Conservation (phyloP, 371 early-diverging fungal genomes). For the Lichtheimia corymbifera region DNA sequence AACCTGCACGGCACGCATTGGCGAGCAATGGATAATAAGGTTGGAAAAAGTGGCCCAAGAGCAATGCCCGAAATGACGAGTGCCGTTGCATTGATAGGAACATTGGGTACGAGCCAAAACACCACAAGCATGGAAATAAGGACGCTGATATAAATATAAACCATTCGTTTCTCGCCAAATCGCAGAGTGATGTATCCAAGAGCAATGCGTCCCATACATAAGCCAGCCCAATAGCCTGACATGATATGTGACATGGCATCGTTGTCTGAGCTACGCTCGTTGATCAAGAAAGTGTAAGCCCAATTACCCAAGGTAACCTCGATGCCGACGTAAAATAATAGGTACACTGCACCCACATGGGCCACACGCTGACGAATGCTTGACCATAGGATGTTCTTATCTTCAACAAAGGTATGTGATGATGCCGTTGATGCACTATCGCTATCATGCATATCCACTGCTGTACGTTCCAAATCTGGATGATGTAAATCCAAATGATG, state of each 20-base stretch:
- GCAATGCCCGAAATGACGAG: slow-evolving; percentile 21
- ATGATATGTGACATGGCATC: slow-evolving; percentile 19
- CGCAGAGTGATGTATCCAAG: slow-evolving; percentile 21
- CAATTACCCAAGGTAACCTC: slow-evolving; percentile 28
- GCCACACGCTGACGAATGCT: slow-evolving; percentile 13
- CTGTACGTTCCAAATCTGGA: not conserved
- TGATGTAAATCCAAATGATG: too few species aligned
- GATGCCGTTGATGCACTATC: too few species aligned
- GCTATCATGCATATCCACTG: not conserved
- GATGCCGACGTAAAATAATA: slow-evolving; percentile 27
- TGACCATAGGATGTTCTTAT: too few species aligned
- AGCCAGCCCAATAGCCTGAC: slow-evolving; percentile 27
- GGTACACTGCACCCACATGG: slow-evolving; percentile 19
- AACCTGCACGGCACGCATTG: slow-evolving; percentile 18
- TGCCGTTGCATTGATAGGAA: slow-evolving; percentile 14
- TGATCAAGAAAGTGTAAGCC: slow-evolving; percentile 26
- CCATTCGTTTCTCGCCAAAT: slow-evolving; percentile 30
- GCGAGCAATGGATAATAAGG: slow-evolving; percentile 21
- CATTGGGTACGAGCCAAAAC: slow-evolving; percentile 18
- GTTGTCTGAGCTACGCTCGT: slow-evolving; percentile 16
- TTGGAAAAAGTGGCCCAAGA: slow-evolving; percentile 30
- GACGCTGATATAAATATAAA: slow-evolving; percentile 17
- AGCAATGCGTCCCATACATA: slow-evolving; percentile 19
- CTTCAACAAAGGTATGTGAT: too few species aligned
- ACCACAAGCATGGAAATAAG: slow-evolving; percentile 12